phyloP scores from a whole-genome alignment of 108 stramenopile species.

The Stephanodiscus minutulus region DNA sequence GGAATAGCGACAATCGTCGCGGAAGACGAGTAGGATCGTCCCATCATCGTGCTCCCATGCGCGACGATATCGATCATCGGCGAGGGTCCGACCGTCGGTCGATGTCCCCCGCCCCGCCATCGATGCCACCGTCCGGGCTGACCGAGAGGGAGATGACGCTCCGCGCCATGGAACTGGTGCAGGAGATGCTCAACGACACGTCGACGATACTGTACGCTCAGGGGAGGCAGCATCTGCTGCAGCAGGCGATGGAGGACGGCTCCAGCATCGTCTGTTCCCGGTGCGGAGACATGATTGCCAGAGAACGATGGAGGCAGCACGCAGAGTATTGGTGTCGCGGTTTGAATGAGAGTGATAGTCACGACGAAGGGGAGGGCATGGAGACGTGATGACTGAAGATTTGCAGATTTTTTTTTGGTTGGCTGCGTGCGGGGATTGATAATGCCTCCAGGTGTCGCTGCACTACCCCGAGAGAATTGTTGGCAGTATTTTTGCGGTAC shows the following conservation, averaged over 20 bases:
- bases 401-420: neutral
- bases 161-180: slow-evolving; percentile 42
- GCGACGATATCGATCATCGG: slow-evolving; percentile 12
- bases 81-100: neutral
- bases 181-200: slow-evolving; percentile 41
- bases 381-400: neutral
- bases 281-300: slow-evolving; percentile 50
- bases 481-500: too few species aligned
- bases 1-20: neutral
- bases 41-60: too few species aligned
- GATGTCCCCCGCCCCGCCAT: neutral
- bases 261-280: slow-evolving; percentile 45
- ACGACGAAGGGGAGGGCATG: slow-evolving; percentile 7
- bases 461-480: too few species aligned
- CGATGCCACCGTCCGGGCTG: neutral
- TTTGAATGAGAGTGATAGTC: slow-evolving; percentile 17
- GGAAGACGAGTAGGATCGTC: neutral
- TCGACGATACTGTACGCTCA: slow-evolving; percentile 46
- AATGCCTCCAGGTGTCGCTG: too few species aligned
- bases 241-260: slow-evolving; percentile 64
- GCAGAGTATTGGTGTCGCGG: slow-evolving; percentile 46
- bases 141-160: slow-evolving; percentile 30
- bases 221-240: slow-evolving; percentile 51
- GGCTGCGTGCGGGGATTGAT: too few species aligned
- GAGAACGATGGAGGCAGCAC: slow-evolving; percentile 51